These are phyloP conservation scores for Rhizopus microsporus DNA, from an alignment of 371 early-diverging fungal species.

Conservation along the genomic window DNA sequence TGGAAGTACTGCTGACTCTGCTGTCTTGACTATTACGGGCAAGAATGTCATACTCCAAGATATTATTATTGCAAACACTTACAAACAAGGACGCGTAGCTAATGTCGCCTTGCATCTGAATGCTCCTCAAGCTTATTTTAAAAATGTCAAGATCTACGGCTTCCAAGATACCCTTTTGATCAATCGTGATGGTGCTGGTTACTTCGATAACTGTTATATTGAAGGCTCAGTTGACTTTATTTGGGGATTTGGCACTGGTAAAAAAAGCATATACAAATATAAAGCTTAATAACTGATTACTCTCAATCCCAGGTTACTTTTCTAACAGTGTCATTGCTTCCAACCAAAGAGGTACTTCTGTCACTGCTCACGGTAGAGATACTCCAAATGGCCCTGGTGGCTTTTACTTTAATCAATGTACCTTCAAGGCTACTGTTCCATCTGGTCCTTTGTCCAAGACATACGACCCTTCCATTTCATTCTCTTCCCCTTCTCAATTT, in stretches of 20 bases:
- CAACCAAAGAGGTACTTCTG: conserved; percentile 6
- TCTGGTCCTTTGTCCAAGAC: conserved; percentile 13
- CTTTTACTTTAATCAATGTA: conserved; percentile 17
- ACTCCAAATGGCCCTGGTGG: conserved; percentile 10
- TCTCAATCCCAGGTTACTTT: conserved; percentile 5
- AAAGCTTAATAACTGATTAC: neutral
- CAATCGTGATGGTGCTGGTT: conserved; percentile 18
- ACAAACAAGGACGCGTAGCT: conserved; percentile 14
- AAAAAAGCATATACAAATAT: neutral
- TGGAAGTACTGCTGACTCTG: conserved; percentile 7
- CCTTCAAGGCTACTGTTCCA: conserved; percentile 12
- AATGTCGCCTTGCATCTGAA: conserved; percentile 15
- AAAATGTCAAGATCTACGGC: conserved; percentile 26
- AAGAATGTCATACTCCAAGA: conserved; percentile 15
- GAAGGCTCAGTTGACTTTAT: conserved; percentile 42
- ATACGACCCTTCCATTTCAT: conserved; percentile 4
- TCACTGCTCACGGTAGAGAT: conserved; percentile 18
- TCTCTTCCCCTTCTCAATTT: conserved; percentile 13
- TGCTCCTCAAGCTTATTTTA: conserved; percentile 23
- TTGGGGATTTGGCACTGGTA: conserved; percentile 29
- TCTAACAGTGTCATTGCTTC: conserved; percentile 17
- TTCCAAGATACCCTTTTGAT: conserved; percentile 44
- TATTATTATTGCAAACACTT: conserved; percentile 16
- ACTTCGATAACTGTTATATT: conserved; percentile 34
- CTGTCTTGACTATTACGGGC: conserved; percentile 12